A percentile compares a stretch with the other conserved stretches of the same genome.
Conservation (phyloP, 108 stramenopile species). For the Chaetoceros tenuissimus region DNA sequence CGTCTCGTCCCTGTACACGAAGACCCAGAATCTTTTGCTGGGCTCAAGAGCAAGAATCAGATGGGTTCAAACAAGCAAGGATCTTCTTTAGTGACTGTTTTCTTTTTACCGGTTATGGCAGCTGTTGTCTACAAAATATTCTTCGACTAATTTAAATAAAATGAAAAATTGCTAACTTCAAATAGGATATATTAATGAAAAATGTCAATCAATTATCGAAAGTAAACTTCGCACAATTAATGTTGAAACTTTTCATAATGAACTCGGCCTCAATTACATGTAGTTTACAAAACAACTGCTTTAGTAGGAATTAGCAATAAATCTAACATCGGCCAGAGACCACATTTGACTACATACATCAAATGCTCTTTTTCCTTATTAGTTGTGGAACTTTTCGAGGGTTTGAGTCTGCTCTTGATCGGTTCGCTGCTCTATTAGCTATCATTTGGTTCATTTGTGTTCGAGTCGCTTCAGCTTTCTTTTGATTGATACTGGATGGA, state of each 20-base stretch:
- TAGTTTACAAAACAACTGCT: no score
- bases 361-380: not conserved
- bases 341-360: no score
- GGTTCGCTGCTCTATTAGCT: not conserved
- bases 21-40: constrained; percentile 55
- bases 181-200: no score
- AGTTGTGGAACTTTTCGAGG: not conserved
- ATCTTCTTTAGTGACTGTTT: constrained; percentile 18
- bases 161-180: no score
- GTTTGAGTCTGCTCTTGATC: not conserved
- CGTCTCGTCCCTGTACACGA: constrained; percentile 56
- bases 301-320: no score
- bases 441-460: not conserved
- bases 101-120: constrained; percentile 35
- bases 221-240: no score
- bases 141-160: no score
- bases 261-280: no score
- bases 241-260: no score
- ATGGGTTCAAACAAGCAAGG: constrained; percentile 18
- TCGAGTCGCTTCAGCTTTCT: not conserved
- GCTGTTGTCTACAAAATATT: constrained; percentile 42
- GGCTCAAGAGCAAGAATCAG: constrained; percentile 18
- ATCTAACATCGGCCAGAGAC: no score
- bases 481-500: not conserved
- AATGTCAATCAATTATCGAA: no score